Evolutionary conservation across 139 green algal species (phyloP).

Genomic region (Chlamydomonas urium): DNA sequence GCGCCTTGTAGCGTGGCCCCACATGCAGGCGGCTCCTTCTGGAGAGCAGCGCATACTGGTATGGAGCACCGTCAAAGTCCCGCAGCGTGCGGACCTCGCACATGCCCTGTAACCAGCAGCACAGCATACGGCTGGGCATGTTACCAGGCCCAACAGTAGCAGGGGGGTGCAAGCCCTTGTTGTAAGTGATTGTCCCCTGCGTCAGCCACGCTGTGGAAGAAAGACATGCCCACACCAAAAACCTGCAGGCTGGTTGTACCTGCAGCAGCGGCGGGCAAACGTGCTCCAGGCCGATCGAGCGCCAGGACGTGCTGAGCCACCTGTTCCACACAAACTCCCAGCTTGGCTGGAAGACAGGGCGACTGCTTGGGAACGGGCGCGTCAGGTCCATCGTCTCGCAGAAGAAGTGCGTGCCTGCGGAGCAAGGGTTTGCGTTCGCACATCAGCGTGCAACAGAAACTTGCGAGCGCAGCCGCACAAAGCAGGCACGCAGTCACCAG

Average conservation of each 20-base stretch:
- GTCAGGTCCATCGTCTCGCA: conserved; percentile 93
- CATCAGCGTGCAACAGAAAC: too few relatives aligned
- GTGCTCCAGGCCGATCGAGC: conserved; percentile 51
- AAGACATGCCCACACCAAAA: too few relatives aligned
- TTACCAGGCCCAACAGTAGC: too few relatives aligned
- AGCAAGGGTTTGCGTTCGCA: too few relatives aligned
- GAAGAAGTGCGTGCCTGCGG: conserved; percentile 89
- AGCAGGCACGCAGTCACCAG: too few relatives aligned
- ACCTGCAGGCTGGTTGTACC: too few relatives aligned
- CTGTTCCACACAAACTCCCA: conserved; percentile 90
- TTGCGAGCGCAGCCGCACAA: too few relatives aligned
- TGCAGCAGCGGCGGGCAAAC: conserved; percentile 74
- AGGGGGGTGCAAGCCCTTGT: too few relatives aligned
- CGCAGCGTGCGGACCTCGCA: background rate
- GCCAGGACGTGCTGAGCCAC: conserved; percentile 64
- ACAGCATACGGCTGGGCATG: too few relatives aligned
- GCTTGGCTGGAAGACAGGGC: conserved; percentile 34
- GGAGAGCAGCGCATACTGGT: background rate
- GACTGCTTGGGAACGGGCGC: conserved; percentile 77
- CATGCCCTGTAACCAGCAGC: too few relatives aligned
- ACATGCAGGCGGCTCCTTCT: background rate
- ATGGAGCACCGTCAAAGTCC: background rate
- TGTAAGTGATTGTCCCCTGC: too few relatives aligned
- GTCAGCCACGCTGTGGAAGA: too few relatives aligned
- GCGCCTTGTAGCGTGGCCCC: background rate